phyloP scores from a whole-genome alignment of 768 basidiomycete species.

The Suillus subluteus region DNA sequence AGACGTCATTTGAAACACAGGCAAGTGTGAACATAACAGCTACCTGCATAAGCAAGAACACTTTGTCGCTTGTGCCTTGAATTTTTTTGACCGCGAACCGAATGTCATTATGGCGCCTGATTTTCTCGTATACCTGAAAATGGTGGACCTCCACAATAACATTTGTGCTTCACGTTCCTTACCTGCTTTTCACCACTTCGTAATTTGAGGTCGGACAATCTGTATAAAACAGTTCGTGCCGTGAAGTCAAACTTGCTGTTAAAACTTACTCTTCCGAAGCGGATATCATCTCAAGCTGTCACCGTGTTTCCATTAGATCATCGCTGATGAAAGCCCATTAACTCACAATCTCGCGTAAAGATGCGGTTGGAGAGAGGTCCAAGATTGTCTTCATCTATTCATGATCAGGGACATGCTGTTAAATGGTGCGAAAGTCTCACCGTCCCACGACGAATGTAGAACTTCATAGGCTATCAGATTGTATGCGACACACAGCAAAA shows the following conservation, averaged over 20 bases:
- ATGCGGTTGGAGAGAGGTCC: conserved; percentile 55
- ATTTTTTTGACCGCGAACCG: conserved; percentile 75
- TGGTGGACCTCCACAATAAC: background rate
- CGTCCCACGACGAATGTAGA: conserved; percentile 74
- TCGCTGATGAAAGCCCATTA: background rate
- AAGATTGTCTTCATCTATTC: conserved; percentile 72
- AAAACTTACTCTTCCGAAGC: conserved; percentile 64
- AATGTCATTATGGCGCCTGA: conserved; percentile 75
- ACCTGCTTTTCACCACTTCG: conserved; percentile 80
- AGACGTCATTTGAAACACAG: conserved; percentile 14
- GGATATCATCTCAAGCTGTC: conserved; percentile 67
- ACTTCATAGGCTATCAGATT: conserved; percentile 42
- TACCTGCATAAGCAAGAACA: conserved; percentile 81
- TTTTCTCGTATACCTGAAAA: conserved; percentile 60
- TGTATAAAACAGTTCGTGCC: conserved; percentile 30
- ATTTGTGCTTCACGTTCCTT: conserved; percentile 3
- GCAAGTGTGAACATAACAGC: conserved; percentile 6
- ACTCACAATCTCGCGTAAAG: conserved; percentile 69
- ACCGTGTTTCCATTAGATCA: conserved; percentile 6
- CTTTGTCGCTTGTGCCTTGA: conserved; percentile 75
- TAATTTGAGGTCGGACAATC: conserved; percentile 69
- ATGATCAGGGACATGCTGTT: conserved; percentile 10
- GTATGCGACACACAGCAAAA: conserved; percentile 7
- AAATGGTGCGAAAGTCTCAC: conserved; percentile 38
- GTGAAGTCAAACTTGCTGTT: background rate